Base-by-base conservation (phyloP, 306 rosid species). In the Cicer pinnatifidum region DNA sequence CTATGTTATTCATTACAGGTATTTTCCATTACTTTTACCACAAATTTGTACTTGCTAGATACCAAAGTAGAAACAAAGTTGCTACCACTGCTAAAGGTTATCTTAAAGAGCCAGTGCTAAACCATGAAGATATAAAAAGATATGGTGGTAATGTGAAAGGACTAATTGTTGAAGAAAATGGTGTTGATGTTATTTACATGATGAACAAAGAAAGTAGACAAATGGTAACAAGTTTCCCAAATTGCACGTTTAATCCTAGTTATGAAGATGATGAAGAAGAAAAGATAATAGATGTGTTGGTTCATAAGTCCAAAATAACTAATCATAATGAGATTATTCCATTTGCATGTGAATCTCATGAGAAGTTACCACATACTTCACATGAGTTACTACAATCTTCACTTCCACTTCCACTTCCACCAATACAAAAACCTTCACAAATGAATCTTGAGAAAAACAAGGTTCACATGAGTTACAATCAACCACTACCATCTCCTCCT, bases 161-260 rank as follows among this genome's bases (percentile, higher is more conserved):
- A 8, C 17, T 68, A 69, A 67, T 85, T 57, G 87, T 77, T 72
- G 83, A 80, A 52, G 86, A 84, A 67, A 82, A 87, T 69, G 87
- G 88, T 17, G 62, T 78, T 62, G 88, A 84, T 72, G 77, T 76
- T 51, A 72, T 89, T 61, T 82, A 86, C 43, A 71, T 71, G 85
- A 74, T 74, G 78, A 84, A 81, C 58, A 78, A 64, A 19, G 86
- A 87, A 81, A 83, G 76, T 11, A 88, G 84, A 11, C 73, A 83
- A 37, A 28, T 67, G 77, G 48, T 58, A 62, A 39, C 67, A 10
- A 70, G 72, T 43, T 73, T 84, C 72, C 82, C 85, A 8, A 78
- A 81, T 50, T 72, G 78, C 12, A 78, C 81, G 40, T 74, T 61
- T n/a, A 85, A 89, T 77, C 90, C 87, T 1, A 87, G 91, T 77